A percentile compares a stretch with the other conserved stretches of the same genome.
These are phyloP conservation scores for Davidsoniella eucalypti DNA, from an alignment of 2,329 filamentous ascomycete species.

Conservation along the genomic window DNA sequence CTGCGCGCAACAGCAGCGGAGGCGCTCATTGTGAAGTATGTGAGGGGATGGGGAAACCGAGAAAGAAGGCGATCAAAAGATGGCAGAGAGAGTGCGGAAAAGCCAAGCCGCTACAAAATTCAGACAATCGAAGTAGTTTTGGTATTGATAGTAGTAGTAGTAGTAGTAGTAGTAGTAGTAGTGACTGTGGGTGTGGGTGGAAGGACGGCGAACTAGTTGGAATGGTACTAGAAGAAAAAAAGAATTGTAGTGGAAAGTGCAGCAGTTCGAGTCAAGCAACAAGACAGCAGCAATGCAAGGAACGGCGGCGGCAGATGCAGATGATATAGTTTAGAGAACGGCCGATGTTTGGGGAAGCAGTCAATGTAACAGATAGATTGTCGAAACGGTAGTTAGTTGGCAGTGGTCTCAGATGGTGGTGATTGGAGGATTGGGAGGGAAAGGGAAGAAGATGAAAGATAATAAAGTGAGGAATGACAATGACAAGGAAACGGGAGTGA, in stretches of 20 bases:
- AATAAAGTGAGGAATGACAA: constrained; percentile 3
- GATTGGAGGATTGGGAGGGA: neutral
- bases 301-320: neutral
- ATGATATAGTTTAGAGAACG: neutral
- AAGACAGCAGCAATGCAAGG: neutral
- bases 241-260: neutral
- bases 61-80: neutral
- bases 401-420: neutral
- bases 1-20: constrained; percentile 10
- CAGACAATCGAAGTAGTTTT: neutral
- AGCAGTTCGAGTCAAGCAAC: neutral
- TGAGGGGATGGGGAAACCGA: neutral
- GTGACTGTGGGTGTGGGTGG: neutral
- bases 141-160: too few species aligned
- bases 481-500: neutral
- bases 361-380: neutral
- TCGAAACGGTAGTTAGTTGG: neutral
- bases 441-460: neutral
- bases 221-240: neutral
- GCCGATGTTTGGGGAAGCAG: neutral
- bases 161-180: too few species aligned
- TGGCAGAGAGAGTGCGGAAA: neutral
- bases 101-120: neutral
- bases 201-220: neutral
- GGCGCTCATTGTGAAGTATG: constrained; percentile 10